Evolutionary conservation across 352 stramenopile species (phyloP).

Genomic region (Thalassiosira livingstoniorum): DNA sequence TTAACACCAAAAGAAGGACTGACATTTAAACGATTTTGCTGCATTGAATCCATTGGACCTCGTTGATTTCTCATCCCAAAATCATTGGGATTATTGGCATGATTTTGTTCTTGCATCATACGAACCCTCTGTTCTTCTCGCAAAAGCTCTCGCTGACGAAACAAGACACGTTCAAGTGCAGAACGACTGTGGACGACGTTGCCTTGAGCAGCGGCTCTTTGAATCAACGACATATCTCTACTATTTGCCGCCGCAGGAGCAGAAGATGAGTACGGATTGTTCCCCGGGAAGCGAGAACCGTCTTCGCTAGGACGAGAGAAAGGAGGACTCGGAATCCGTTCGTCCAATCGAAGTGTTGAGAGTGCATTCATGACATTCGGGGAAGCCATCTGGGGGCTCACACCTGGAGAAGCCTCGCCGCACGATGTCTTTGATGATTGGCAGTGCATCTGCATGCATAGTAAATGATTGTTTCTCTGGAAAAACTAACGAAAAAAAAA

Average conservation of each 20-base stretch:
- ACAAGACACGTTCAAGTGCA: background rate
- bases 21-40: background rate
- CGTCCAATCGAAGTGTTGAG: background rate
- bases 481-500: conserved; percentile 23
- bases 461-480: conserved; percentile 22
- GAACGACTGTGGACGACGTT: background rate
- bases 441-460: conserved; percentile 56
- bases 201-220: conserved; percentile 2
- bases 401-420: background rate
- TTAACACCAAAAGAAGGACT: conserved; percentile 10
- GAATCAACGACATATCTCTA: background rate
- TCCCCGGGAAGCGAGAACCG: background rate
- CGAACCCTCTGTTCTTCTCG: conserved; percentile 4
- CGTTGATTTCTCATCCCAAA: background rate
- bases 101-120: background rate
- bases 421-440: conserved; percentile 16
- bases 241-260: background rate
- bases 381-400: background rate
- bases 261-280: background rate
- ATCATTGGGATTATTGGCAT: background rate
- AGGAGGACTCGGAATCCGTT: conserved; percentile 1
- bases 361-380: background rate
- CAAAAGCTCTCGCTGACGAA: conserved; percentile 4
- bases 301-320: background rate
- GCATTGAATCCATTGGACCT: background rate